phyloP scores from a whole-genome alignment of 768 basidiomycete genomes.

The Macrolepiota fuliginosa region DNA sequence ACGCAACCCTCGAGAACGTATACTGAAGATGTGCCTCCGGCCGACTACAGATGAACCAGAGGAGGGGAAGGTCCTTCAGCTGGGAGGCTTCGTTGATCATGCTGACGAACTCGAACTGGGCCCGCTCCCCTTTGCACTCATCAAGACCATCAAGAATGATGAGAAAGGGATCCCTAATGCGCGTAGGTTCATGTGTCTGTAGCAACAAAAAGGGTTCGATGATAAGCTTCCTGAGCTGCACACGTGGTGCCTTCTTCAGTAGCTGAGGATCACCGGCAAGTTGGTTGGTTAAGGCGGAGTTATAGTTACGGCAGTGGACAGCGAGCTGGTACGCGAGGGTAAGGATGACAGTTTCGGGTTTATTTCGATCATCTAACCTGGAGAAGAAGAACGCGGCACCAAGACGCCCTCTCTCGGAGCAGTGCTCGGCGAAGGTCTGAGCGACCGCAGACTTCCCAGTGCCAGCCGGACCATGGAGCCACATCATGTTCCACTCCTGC shows the following conservation, averaged over 20 bases:
- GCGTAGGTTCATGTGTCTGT: too few relatives aligned
- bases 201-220: background rate
- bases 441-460: constrained; percentile 7
- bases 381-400: constrained; percentile 10
- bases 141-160: background rate
- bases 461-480: constrained; percentile 7
- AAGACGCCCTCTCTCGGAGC: background rate
- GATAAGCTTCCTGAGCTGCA: background rate
- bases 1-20: background rate
- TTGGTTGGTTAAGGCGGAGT: background rate
- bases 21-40: background rate
- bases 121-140: background rate
- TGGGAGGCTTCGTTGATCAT: background rate
- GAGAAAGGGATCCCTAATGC: background rate
- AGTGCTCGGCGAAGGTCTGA: background rate
- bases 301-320: background rate
- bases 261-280: background rate
- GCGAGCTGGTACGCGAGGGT: constrained; percentile 6
- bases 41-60: background rate
- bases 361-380: background rate
- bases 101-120: background rate
- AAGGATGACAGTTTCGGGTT: background rate
- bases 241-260: background rate
- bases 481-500: background rate
- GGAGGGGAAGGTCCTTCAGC: background rate